Evolutionary conservation across 169 alveolate species (phyloP).

Genomic region (Eimeria acervulina): DNA sequence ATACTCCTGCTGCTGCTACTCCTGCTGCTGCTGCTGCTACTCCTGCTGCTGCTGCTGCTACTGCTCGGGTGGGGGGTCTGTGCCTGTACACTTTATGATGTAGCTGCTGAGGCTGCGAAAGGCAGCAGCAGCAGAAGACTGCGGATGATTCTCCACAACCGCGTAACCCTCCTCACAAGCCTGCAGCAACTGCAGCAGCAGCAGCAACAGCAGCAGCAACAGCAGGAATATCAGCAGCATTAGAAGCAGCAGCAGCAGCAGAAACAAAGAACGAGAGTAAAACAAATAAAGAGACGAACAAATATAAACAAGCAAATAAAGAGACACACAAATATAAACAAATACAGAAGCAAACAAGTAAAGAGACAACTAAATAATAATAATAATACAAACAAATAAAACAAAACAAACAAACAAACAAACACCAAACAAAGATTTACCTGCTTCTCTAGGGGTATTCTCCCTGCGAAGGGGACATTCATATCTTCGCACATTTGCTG

Average conservation of each 20-base stretch:
- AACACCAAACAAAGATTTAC: not conserved
- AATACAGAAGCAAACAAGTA: too few relatives aligned
- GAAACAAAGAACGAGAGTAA: too few relatives aligned
- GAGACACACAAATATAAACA: too few relatives aligned
- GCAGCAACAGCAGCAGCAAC: constrained; percentile 16
- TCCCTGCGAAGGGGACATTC: constrained; percentile 87
- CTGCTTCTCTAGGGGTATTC: constrained; percentile 85
- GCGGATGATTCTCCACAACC: constrained; percentile 1
- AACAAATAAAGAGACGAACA: too few relatives aligned
- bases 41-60: constrained; percentile 13
- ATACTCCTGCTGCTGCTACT: not conserved
- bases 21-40: not conserved
- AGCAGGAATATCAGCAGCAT: not conserved
- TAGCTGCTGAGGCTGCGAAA: not conserved
- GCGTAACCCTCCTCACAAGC: constrained; percentile 88
- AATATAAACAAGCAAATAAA: too few relatives aligned
- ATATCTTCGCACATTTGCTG: constrained; percentile 87
- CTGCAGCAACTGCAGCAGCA: constrained; percentile 78
- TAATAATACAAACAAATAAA: not conserved
- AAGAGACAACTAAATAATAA: not conserved
- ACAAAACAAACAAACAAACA: too few relatives aligned
- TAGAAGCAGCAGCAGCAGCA: not conserved
- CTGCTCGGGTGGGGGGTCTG: not conserved
- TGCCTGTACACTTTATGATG: not conserved
- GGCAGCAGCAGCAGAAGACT: constrained; percentile 19